Conservation (phyloP, 345 rosid species). For the Geranium rotundifolium region DNA sequence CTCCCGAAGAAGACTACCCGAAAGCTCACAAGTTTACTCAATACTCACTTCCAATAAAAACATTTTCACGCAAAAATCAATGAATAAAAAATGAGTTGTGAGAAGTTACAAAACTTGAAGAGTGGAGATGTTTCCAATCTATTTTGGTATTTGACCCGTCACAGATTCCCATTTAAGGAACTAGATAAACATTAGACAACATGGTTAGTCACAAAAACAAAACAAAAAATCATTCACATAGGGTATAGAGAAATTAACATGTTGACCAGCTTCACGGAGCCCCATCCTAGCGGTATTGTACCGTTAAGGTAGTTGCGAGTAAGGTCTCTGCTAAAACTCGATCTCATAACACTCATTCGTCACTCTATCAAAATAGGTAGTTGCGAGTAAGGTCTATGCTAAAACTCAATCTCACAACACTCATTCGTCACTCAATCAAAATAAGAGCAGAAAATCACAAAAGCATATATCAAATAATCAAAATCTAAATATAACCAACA, state of each 20-base stretch:
- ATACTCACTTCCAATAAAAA: too few species aligned
- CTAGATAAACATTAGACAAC: neutral
- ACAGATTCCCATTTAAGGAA: slow-evolving; percentile 2
- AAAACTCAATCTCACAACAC: neutral
- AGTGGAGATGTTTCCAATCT: slow-evolving; percentile 10
- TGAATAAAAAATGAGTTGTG: neutral
- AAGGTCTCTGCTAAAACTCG: slow-evolving; percentile 2
- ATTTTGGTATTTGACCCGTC: slow-evolving; percentile 8
- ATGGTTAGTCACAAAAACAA: neutral
- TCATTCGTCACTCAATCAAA: too few species aligned
- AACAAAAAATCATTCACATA: too few species aligned
- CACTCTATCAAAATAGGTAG: neutral
- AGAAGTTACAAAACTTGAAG: slow-evolving; percentile 1
- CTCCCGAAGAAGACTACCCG: slow-evolving; percentile 35
- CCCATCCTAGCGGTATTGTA: slow-evolving; percentile 6
- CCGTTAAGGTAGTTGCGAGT: slow-evolving; percentile 6
- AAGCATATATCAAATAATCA: too few species aligned
- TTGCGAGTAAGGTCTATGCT: slow-evolving; percentile 6
- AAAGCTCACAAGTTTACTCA: slow-evolving; percentile 5
- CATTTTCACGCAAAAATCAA: too few species aligned
- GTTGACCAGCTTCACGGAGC: too few species aligned
- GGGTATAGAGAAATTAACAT: slow-evolving; percentile 1
- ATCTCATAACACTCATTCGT: neutral
- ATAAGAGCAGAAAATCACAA: too few species aligned
- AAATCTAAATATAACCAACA: too few species aligned